These are phyloP conservation scores for Septoria linicola DNA, from an alignment of 2,329 filamentous ascomycete genomes.

Conservation along the genomic window DNA sequence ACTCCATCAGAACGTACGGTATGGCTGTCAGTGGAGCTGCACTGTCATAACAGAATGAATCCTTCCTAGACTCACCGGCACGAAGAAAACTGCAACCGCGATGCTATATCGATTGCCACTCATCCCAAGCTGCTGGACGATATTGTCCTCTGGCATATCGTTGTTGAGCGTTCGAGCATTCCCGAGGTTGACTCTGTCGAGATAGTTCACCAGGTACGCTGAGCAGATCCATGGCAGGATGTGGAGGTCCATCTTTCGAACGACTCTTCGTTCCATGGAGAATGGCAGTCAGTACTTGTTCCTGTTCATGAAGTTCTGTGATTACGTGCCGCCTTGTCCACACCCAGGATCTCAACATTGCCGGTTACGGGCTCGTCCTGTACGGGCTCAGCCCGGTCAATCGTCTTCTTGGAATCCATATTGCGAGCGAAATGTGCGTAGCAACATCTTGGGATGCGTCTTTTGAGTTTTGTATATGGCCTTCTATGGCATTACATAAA, in stretches of 20 bases:
- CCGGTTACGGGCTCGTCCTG: background rate
- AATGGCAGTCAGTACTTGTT: background rate
- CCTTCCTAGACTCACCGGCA: conserved; percentile 1
- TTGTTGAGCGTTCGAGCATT: conserved; percentile 5
- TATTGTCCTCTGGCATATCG: conserved; percentile 14
- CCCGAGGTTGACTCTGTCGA: conserved; percentile 6
- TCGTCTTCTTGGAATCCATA: background rate
- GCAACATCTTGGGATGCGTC: background rate
- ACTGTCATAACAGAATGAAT: too few relatives aligned
- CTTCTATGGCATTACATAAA: background rate
- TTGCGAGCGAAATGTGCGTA: too few relatives aligned
- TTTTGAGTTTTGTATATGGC: background rate
- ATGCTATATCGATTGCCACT: conserved; percentile 11
- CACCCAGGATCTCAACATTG: background rate
- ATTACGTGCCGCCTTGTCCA: background rate
- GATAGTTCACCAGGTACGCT: background rate
- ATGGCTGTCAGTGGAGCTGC: too few relatives aligned
- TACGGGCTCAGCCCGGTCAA: background rate
- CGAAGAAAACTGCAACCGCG: conserved; percentile 19
- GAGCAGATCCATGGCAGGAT: background rate
- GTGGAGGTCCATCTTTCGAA: background rate
- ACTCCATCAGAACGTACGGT: conserved; percentile 11
- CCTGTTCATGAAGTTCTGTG: background rate
- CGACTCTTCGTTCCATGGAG: background rate
- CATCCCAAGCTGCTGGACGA: conserved; percentile 11